Evolutionary conservation across 225 moss, liverwort and hornwort species (phyloP), one percentile per base, ranked within the genome.

Genomic region (Pseudisothecium myosuroides): DNA sequence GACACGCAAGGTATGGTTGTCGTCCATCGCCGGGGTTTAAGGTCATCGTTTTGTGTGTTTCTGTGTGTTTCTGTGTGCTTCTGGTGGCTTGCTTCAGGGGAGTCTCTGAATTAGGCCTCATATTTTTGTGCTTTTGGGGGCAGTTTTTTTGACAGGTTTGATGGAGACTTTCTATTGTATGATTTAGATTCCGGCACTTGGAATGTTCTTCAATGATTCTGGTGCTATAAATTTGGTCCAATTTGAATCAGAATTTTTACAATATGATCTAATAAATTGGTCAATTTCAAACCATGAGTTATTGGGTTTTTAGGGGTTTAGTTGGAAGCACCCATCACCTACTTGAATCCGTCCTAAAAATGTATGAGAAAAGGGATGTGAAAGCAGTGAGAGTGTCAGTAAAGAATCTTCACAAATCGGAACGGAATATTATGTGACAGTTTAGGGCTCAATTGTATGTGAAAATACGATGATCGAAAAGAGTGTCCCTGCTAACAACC

Each of bases 1-100:
- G 76, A 22, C 92, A 88, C 65, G 89, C 90, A 43, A 92, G 91
- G 95, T 93, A 84, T 32, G 90, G 71, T 68, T 79, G 34, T 68
- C n/a, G n/a, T 86, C 34, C 34, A 62, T 69, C 20, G 12, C 37
- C 43, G 23, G 28, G 49, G 39, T 71, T 55, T 71, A 39, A 69
- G 65, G 26, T 49, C 59, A 64, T 81, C 47, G 54, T 60, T 52
- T 29, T 3, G 14, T 65, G 14, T 32, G 54, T 54, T 36, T 52
- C 34, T 55, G 55, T 56, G 11, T 31, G 56, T 56, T 86, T 41
- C 80, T 10, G 50, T 50, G 22, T 52, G 54, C 78, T n/a, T n/a
- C n/a, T n/a, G n/a, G n/a, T n/a, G n/a, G n/a, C n/a, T n/a, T 54
- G 66, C 61, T 66, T 82, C 61, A 31, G 49, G 63, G 52, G 5